Percentiles rank a stretch among this genome's conserved stretches.
These are phyloP conservation scores for Gnaphalium uliginosum DNA, from an alignment of 129 eudicot genomes.

Conservation along the genomic window DNA sequence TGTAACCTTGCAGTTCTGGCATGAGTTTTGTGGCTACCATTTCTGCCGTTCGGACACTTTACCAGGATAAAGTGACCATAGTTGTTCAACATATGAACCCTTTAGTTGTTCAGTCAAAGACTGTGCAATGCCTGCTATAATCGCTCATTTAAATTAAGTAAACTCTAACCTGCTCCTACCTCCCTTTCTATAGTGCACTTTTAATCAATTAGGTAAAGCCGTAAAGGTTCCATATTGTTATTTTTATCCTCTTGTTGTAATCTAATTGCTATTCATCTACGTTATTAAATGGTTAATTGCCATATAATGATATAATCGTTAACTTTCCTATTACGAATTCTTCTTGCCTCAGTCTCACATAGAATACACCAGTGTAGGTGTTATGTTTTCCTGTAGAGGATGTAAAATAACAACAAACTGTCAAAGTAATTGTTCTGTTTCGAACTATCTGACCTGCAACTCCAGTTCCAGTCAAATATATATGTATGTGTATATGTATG, in stretches of 20 bases:
- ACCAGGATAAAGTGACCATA: background rate
- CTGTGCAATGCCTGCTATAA: background rate
- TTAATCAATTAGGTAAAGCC: background rate
- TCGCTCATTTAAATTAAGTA: background rate
- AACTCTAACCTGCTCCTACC: background rate
- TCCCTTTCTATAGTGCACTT: background rate
- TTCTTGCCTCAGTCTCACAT: background rate
- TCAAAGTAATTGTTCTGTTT: background rate
- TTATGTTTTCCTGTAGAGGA: background rate
- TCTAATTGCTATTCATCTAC: background rate
- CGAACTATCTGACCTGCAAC: background rate
- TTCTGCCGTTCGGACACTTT: background rate
- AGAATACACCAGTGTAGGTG: background rate
- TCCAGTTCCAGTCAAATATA: background rate
- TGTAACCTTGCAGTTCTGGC: background rate
- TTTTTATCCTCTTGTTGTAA: background rate
- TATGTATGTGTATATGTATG: slow-evolving; percentile 1
- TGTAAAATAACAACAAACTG: background rate
- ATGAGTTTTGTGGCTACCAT: no score
- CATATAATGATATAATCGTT: background rate
- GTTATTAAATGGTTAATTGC: background rate
- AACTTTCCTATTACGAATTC: background rate
- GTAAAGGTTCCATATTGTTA: background rate
- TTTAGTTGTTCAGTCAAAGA: background rate
- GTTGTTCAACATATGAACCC: background rate